Conservation (phyloP, 192 early-diverging fungal species). For the Rhizoclosmatium globosum region DNA sequence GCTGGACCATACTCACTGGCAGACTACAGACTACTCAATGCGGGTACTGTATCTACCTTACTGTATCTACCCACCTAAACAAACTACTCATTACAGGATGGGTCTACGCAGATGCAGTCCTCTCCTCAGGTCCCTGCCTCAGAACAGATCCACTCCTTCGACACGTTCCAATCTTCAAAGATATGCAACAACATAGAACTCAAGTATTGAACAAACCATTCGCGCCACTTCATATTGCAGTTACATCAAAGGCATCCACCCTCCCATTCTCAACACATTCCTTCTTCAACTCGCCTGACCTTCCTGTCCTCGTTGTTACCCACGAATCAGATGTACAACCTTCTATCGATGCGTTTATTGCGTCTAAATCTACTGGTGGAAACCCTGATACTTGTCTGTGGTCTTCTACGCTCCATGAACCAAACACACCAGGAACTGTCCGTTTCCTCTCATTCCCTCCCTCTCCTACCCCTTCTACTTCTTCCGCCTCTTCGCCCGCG, state of each 20-base stretch:
- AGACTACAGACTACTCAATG: constrained; percentile 50
- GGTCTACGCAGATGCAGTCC: constrained; percentile 47
- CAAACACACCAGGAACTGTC: constrained; percentile 21
- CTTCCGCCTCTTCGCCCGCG: not conserved
- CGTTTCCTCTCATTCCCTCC: constrained; percentile 22
- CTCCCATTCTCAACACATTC: constrained; percentile 11
- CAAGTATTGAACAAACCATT: constrained; percentile 13
- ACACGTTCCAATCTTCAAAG: constrained; percentile 20
- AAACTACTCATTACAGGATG: constrained; percentile 28
- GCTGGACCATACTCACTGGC: constrained; percentile 34
- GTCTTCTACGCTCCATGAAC: not conserved
- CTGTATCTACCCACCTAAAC: not conserved
- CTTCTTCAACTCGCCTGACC: constrained; percentile 18
- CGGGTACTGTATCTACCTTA: constrained; percentile 1
- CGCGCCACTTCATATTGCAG: constrained; percentile 33
- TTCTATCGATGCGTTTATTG: not conserved
- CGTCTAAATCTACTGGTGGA: not conserved
- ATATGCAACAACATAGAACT: constrained; percentile 38
- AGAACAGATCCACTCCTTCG: constrained; percentile 31
- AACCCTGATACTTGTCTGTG: not conserved
- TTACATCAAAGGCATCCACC: constrained; percentile 14
- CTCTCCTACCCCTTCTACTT: not conserved
- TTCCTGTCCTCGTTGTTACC: constrained; percentile 16
- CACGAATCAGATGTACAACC: not conserved
- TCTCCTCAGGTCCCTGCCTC: constrained; percentile 40